Evolutionary conservation across 495 filamentous ascomycete species (phyloP), one percentile per base, ranked within the genome.

Genomic region (Xylaria castorea): DNA sequence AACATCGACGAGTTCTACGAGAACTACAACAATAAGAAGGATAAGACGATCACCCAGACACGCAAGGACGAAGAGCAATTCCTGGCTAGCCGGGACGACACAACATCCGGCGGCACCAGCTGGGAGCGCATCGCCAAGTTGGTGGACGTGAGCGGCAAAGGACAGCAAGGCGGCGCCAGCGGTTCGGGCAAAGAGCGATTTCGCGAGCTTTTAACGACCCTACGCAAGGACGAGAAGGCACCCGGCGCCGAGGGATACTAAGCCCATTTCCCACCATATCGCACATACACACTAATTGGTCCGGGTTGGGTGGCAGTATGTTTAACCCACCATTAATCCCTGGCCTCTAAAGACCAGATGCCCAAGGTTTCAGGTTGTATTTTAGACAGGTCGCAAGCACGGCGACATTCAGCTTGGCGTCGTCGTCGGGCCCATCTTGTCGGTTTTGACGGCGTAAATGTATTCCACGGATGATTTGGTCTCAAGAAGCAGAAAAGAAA

Each of bases 1-100:
- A 92, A 94, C 80, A 95, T 98, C 71, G 96, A 99, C 77, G 97
- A 97, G 77, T 99, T 99, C 86, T 99, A 99, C 85, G 94, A 97
- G 80, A 97, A 97, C 80, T 99, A 99, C 88, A 97, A 97, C 84
- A 91, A 91, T 79, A 97, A 97, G 85, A 93, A 94, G 77, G 96
- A 98, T 76, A 98, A 98, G 87, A 87, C 82, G 69, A 90, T 97
- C 73, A 87, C 91, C 51, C 92, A 95, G 84, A 94, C 97, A 42
- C 87, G 91, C 72, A 88, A 91, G 75, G 97, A 98, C 75, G 96
- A 95, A n/a, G 95, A 98, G 80, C 91, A 98, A 74, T 98, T 98
- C 83, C 84, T 98, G 38, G 90, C 89, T 63, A 93, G 83, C 78
- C 89, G 95, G 55, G 94, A 99, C 78, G 93, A 98, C 80, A 98